These are phyloP conservation scores for Aspergillus quadricinctus DNA, from an alignment of 2,329 filamentous ascomycete genomes.

Conservation along the genomic window DNA sequence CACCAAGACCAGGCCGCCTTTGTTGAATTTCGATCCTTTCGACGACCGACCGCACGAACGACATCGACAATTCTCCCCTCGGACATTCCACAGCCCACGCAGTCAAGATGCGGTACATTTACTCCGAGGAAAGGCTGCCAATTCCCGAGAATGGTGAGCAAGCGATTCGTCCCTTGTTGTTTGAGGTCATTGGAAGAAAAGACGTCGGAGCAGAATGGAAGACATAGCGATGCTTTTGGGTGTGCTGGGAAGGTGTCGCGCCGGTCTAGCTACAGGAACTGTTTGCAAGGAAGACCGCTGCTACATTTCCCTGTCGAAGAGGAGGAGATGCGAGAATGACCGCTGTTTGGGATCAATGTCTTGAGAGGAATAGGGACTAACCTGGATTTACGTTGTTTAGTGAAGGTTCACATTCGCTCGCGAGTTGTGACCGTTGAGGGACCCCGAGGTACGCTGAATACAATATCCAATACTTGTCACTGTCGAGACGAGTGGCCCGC, in stretches of 20 bases:
- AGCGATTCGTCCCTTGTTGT: conserved; percentile 23
- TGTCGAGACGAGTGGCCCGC: background rate
- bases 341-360: background rate
- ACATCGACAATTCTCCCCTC: conserved; percentile 39
- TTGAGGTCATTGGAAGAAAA: conserved; percentile 12
- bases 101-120: conserved; percentile 99
- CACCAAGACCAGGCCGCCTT: conserved; percentile 30
- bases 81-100: conserved; percentile 38
- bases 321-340: background rate
- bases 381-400: conserved; percentile 49
- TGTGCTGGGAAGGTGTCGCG: background rate
- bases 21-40: conserved; percentile 38
- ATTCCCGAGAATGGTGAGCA: conserved; percentile 95
- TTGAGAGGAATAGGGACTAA: conserved; percentile 18
- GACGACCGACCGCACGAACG: conserved; percentile 32
- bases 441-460: conserved; percentile 66
- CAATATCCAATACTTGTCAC: background rate
- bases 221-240: background rate
- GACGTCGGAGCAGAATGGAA: conserved; percentile 1
- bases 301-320: conserved; percentile 2
- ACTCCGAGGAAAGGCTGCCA: conserved; percentile 91
- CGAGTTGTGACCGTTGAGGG: conserved; percentile 95
- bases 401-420: conserved; percentile 98
- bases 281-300: conserved; percentile 5
- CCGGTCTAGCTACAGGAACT: background rate